Evolutionary conservation across 225 moss, liverwort and hornwort genomes (phyloP).

Genomic region (Polytrichum commune): DNA sequence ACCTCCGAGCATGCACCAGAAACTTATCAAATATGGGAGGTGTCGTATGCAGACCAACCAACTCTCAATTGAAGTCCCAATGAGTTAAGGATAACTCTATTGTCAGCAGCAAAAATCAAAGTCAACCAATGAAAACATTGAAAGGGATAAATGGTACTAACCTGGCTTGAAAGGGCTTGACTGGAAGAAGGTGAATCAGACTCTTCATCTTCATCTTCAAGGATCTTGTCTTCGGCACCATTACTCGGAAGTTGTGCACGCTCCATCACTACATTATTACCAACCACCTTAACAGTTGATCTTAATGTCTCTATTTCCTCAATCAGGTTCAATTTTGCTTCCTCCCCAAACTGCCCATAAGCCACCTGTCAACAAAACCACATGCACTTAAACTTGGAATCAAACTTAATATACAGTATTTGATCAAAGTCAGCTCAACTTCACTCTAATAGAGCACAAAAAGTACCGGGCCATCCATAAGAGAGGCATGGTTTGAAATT

Average conservation of each 20-base stretch:
- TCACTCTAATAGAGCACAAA: no score
- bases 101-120: no score
- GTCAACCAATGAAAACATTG: neutral
- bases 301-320: slow-evolving; percentile 34
- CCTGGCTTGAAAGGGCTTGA: slow-evolving; percentile 6
- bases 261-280: slow-evolving; percentile 17
- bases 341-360: slow-evolving; percentile 68
- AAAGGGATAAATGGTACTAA: neutral
- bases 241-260: slow-evolving; percentile 21
- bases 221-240: slow-evolving; percentile 1
- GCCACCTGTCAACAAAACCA: slow-evolving; percentile 38
- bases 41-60: no score
- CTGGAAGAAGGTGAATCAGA: slow-evolving; percentile 20
- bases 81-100: no score
- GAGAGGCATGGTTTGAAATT: no score
- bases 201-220: slow-evolving; percentile 19
- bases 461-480: no score
- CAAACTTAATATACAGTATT: no score
- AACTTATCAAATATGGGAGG: no score
- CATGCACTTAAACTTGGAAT: no score
- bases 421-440: no score
- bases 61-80: no score
- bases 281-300: slow-evolving; percentile 32
- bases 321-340: slow-evolving; percentile 63
- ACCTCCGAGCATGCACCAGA: no score